Evolutionary conservation across 2,329 filamentous ascomycete genomes (phyloP).

Genomic region (Ophiostoma sp.): DNA sequence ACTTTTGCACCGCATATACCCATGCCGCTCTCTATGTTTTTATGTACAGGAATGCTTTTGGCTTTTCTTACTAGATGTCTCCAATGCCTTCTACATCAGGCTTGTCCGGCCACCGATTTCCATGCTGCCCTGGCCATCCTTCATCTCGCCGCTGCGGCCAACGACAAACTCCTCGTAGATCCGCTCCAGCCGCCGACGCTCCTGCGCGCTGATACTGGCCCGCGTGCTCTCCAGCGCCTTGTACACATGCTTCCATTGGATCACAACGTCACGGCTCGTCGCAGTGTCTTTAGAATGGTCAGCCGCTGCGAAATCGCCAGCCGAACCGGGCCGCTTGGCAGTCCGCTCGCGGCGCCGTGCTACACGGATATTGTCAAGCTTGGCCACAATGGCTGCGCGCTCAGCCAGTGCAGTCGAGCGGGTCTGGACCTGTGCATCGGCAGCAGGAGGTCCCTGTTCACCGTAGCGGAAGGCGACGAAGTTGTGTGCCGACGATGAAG

Average conservation of each 20-base stretch:
- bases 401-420: slow-evolving; percentile 60
- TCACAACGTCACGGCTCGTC: slow-evolving; percentile 60
- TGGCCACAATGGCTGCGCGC: slow-evolving; percentile 71
- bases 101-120: slow-evolving; percentile 90
- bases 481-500: slow-evolving; percentile 38
- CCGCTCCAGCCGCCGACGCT: slow-evolving; percentile 64
- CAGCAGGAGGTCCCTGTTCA: slow-evolving; percentile 34
- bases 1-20: no score
- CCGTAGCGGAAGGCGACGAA: slow-evolving; percentile 86
- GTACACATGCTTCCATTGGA: slow-evolving; percentile 76
- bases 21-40: neutral
- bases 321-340: slow-evolving; percentile 27
- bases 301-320: slow-evolving; percentile 24
- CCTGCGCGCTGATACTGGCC: slow-evolving; percentile 74
- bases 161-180: slow-evolving; percentile 94
- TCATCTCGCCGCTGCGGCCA: slow-evolving; percentile 91
- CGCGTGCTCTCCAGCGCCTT: slow-evolving; percentile 71
- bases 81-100: slow-evolving; percentile 61
- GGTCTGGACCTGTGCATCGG: slow-evolving; percentile 40
- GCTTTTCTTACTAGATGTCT: neutral
- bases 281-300: neutral
- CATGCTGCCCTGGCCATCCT: slow-evolving; percentile 81
- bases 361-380: slow-evolving; percentile 72
- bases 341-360: slow-evolving; percentile 58
- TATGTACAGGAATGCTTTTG: neutral